phyloP scores from a whole-genome alignment of 768 basidiomycete genomes.

The Boletus sp. region DNA sequence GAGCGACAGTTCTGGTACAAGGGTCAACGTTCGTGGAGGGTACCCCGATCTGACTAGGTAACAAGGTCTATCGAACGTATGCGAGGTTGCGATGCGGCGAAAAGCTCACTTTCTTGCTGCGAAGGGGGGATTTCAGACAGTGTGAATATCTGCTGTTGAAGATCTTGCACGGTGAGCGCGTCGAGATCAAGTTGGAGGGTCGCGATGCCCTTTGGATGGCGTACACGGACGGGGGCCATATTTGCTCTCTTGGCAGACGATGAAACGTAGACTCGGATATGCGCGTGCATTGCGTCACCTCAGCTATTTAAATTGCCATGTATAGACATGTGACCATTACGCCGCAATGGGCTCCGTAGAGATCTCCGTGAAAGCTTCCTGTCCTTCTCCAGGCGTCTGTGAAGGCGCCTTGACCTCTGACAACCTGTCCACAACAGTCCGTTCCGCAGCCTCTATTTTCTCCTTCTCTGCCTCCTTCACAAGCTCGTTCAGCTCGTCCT shows the following conservation, averaged over 20 bases:
- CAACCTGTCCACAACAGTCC: slow-evolving; percentile 20
- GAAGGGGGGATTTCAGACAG: slow-evolving; percentile 70
- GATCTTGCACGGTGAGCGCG: slow-evolving; percentile 64
- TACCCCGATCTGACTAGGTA: slow-evolving; percentile 76
- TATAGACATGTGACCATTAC: slow-evolving; percentile 3
- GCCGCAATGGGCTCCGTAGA: slow-evolving; percentile 7
- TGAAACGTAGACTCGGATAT: background rate
- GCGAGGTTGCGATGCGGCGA: background rate
- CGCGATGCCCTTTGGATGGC: slow-evolving; percentile 81
- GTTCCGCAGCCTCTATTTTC: slow-evolving; percentile 35
- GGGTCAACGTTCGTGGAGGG: slow-evolving; percentile 71
- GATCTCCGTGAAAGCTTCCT: background rate
- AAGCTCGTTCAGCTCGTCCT: slow-evolving; percentile 63
- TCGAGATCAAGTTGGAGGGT: slow-evolving; percentile 72
- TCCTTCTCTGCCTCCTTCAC: slow-evolving; percentile 44
- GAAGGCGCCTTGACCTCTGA: slow-evolving; percentile 20
- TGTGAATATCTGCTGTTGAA: slow-evolving; percentile 69
- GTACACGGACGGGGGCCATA: slow-evolving; percentile 76
- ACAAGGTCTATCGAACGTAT: background rate
- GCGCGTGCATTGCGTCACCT: slow-evolving; percentile 12
- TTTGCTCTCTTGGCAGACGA: background rate
- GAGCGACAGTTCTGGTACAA: slow-evolving; percentile 72
- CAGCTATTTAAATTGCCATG: slow-evolving; percentile 9
- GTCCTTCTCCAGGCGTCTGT: slow-evolving; percentile 4
- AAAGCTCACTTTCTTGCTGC: slow-evolving; percentile 70